These are phyloP conservation scores for Nyssa sinensis DNA, from an alignment of 148 eudicot species.

Conservation along the genomic window DNA sequence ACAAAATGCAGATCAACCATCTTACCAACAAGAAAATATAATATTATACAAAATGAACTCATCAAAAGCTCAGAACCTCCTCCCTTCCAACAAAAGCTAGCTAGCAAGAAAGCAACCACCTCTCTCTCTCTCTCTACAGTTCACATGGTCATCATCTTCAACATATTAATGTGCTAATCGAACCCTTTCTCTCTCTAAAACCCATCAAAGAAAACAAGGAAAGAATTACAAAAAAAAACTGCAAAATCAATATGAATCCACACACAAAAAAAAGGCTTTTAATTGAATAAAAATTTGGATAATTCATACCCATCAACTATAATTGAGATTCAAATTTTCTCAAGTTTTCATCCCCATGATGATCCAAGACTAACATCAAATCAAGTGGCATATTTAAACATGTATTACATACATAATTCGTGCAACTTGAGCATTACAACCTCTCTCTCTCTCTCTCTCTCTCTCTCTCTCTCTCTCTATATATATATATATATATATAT, in stretches of 20 bases:
- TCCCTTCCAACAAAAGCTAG: neutral
- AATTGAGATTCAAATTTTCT: neutral
- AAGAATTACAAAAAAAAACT: neutral
- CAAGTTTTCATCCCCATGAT: too few relatives aligned
- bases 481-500: neutral
- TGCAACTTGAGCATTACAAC: neutral
- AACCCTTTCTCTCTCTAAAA: constrained; percentile 5
- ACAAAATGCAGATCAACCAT: constrained; percentile 22
- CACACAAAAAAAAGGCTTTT: neutral
- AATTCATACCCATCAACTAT: neutral
- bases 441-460: too few relatives aligned
- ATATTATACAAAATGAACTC: neutral
- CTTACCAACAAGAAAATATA: neutral
- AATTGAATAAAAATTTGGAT: neutral
- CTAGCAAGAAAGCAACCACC: neutral
- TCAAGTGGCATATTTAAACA: neutral
- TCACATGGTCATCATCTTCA: neutral
- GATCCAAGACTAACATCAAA: neutral
- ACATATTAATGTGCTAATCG: neutral
- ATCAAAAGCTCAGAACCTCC: neutral
- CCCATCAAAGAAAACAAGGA: constrained; percentile 1
- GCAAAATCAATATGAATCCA: neutral
- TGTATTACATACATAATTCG: neutral
- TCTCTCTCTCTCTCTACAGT: neutral
- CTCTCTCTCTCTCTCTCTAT: too few relatives aligned